Evolutionary conservation across 208 protist species (phyloP), one percentile per base, ranked within the genome.

Genomic region (Leishmania martiniquensis): DNA sequence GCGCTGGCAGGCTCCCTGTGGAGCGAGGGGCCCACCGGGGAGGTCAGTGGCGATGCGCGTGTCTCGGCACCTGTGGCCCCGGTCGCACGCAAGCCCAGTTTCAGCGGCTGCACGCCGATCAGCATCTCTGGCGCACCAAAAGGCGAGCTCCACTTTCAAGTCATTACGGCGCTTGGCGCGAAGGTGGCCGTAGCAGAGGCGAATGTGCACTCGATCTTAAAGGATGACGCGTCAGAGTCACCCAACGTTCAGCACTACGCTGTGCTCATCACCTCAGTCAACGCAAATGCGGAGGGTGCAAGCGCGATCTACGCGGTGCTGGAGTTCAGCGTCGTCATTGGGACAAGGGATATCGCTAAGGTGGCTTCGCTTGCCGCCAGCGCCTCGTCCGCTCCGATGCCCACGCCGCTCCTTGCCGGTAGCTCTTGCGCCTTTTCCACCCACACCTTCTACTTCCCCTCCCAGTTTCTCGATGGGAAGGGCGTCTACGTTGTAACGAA

Each of bases 401-500:
- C 80, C 20, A 79, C 75, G 2, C 59, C 65, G 25, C 75, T 83
- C 39, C 51, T 32, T 32, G 59, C 39, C 15, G 69, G 80, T 42
- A 45, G 29, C 13, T 63, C 69, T 20, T 83, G 80, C 55, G 73
- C 49, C 45, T 78, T 91, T 74, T 92, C 90, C 25, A 89, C 88
- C 25, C 77, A 77, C 17, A 68, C 82, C 17, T 80, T 92, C 45
- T 93, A 90, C 82, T 95, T 87, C 69, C 89, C 88, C 4, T 75
- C 79, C 5, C 81, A 49, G 42, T 88, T 95, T 68, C 76, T 92
- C 47, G 76, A 66, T 20, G 80, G 80, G n/a, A 80, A 69, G 32
- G 88, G 88, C 22, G 76, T 75, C n/a, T 95, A 87, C 76, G 74
- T 93, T 34, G 85, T 95, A 37, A 89, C 86, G 7, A 95, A 95